Evolutionary conservation across 1,139 yeast genomes (phyloP).

Genomic region (Sugiyamaella castrensis): DNA sequence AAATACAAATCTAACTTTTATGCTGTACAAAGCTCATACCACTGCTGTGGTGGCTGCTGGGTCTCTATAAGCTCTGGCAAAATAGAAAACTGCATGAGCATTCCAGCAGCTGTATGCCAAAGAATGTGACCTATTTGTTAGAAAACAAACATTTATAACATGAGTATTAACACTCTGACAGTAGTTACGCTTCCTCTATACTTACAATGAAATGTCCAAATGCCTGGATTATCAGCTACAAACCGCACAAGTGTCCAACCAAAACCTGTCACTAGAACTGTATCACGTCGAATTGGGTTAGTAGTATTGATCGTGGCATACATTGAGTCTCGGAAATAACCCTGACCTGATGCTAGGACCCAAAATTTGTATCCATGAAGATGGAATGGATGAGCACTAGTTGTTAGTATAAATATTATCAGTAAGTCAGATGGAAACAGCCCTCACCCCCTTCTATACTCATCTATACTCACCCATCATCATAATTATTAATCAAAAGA

Average conservation of each 20-base stretch:
- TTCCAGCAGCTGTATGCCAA: slow-evolving; percentile 62
- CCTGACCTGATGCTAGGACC: slow-evolving; percentile 50
- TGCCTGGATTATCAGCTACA: slow-evolving; percentile 68
- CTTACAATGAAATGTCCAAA: slow-evolving; percentile 72
- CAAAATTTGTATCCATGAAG: slow-evolving; percentile 85
- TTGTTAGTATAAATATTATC: background rate
- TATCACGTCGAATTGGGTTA: slow-evolving; percentile 61
- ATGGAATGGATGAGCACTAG: slow-evolving; percentile 79
- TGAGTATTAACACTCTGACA: too few species aligned
- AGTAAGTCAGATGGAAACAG: background rate
- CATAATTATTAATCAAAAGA: slow-evolving; percentile 66
- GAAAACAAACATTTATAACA: background rate
- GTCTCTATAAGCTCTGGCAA: slow-evolving; percentile 22
- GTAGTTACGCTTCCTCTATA: background rate
- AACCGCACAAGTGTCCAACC: slow-evolving; percentile 60
- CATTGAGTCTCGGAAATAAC: slow-evolving; percentile 43
- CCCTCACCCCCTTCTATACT: background rate
- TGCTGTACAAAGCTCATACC: slow-evolving; percentile 27
- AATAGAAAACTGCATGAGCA: slow-evolving; percentile 29
- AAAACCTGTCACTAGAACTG: slow-evolving; percentile 56
- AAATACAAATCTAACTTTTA: background rate
- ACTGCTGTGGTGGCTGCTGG: slow-evolving; percentile 25
- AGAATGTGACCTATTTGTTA: slow-evolving; percentile 51
- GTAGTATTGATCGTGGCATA: slow-evolving; percentile 40
- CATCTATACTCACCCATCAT: slow-evolving; percentile 62